Conservation (phyloP, 176 grass and related monocot species). For the Eragrostis curvula region DNA sequence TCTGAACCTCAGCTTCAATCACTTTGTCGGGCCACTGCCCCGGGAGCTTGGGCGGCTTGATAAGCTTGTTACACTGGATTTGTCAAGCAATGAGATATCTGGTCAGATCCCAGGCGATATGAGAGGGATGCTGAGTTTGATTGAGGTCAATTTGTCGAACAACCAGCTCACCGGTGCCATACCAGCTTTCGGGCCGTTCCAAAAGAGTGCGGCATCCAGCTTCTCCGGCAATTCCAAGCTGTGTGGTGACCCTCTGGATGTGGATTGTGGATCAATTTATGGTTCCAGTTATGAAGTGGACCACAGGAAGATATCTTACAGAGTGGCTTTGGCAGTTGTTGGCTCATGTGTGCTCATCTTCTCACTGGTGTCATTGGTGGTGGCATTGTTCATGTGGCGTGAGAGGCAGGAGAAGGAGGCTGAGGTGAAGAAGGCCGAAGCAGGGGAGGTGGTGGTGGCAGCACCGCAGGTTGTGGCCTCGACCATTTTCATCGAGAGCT, state of each 20-base stretch:
- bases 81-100: slow-evolving; percentile 89
- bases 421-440: slow-evolving; percentile 57
- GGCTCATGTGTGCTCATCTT: slow-evolving; percentile 87
- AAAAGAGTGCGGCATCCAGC: slow-evolving; percentile 80
- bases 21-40: slow-evolving; percentile 64
- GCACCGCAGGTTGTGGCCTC: slow-evolving; percentile 61
- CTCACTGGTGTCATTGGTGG: slow-evolving; percentile 66
- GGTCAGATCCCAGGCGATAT: slow-evolving; percentile 76
- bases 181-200: slow-evolving; percentile 80
- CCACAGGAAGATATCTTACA: slow-evolving; percentile 85
- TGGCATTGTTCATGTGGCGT: slow-evolving; percentile 86
- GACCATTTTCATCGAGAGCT: slow-evolving; percentile 71
- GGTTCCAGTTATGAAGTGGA: slow-evolving; percentile 61
- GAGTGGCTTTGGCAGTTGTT: slow-evolving; percentile 73
- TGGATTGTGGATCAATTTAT: slow-evolving; percentile 61
- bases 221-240: slow-evolving; percentile 79
- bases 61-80: slow-evolving; percentile 83
- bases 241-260: slow-evolving; percentile 75
- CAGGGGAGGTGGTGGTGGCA: slow-evolving; percentile 55
- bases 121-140: slow-evolving; percentile 97
- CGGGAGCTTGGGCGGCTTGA: slow-evolving; percentile 78
- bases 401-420: slow-evolving; percentile 94
- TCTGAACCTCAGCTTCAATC: slow-evolving; percentile 94
- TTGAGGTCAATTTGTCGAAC: slow-evolving; percentile 94
- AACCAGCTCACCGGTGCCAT: slow-evolving; percentile 72